Conservation (phyloP, 331 rosid genomes). For the Stylosanthes scabra region DNA sequence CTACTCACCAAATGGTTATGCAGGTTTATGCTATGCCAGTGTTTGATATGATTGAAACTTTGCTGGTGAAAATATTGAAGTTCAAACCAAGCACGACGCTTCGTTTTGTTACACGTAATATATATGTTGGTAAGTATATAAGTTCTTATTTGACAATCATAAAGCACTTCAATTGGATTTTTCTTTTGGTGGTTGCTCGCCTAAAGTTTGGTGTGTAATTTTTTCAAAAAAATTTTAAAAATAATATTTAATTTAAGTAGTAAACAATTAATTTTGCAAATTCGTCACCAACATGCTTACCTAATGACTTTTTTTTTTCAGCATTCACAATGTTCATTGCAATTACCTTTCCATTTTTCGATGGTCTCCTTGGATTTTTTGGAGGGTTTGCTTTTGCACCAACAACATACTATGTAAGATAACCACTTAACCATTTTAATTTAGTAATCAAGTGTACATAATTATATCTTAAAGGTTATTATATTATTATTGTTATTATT, state of each 20-base stretch:
- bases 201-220: too few relatives aligned
- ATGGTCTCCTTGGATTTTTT: constrained; percentile 78
- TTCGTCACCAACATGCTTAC: too few relatives aligned
- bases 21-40: constrained; percentile 88
- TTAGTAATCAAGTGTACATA: too few relatives aligned
- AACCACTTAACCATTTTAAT: not conserved
- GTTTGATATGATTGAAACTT: constrained; percentile 88
- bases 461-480: not conserved
- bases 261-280: too few relatives aligned
- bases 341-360: constrained; percentile 59
- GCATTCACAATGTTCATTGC: constrained; percentile 61
- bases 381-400: constrained; percentile 98
- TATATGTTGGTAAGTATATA: constrained; percentile 81
- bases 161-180: too few relatives aligned
- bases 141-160: too few relatives aligned
- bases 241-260: too few relatives aligned
- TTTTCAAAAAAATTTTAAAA: too few relatives aligned
- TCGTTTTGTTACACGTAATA: constrained; percentile 67
- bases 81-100: constrained; percentile 57
- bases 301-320: constrained; percentile 33
- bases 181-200: too few relatives aligned
- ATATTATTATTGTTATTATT: not conserved
- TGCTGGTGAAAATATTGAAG: constrained; percentile 67
- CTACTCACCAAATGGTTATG: not conserved
- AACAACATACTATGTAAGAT: constrained; percentile 83